phyloP scores from a whole-genome alignment of 176 grass and related monocot genomes.

The Carex myosuroides region DNA sequence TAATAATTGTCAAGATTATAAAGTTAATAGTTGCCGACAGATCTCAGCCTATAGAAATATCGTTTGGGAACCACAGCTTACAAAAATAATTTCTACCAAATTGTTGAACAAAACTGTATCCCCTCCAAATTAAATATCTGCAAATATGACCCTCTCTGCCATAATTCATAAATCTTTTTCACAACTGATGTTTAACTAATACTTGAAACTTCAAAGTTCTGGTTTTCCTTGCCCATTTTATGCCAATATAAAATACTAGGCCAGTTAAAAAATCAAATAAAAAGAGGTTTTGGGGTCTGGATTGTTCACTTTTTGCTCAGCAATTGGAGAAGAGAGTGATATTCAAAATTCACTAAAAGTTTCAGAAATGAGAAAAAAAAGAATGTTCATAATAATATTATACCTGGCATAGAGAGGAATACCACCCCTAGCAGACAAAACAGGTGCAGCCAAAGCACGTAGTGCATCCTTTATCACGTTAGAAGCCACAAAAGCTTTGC shows the following conservation, averaged over 20 bases:
- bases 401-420: conserved; percentile 69
- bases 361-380: background rate
- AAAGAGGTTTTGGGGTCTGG: background rate
- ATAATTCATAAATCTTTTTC: background rate
- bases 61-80: background rate
- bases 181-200: background rate
- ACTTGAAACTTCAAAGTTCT: background rate
- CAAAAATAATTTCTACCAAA: background rate
- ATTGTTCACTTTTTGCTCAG: background rate
- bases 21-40: background rate
- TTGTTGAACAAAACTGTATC: too few relatives aligned
- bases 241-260: background rate
- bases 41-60: background rate
- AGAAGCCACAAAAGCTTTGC: conserved; percentile 70
- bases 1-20: background rate
- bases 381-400: background rate
- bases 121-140: background rate
- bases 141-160: background rate
- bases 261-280: background rate
- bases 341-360: background rate
- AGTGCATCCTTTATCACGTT: conserved; percentile 56
- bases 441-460: conserved; percentile 58
- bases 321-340: background rate
- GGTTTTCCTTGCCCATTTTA: background rate
- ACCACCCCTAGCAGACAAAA: conserved; percentile 70